Base-by-base conservation (phyloP, 2,329 filamentous ascomycete species). In the Trichoderma koningii region DNA sequence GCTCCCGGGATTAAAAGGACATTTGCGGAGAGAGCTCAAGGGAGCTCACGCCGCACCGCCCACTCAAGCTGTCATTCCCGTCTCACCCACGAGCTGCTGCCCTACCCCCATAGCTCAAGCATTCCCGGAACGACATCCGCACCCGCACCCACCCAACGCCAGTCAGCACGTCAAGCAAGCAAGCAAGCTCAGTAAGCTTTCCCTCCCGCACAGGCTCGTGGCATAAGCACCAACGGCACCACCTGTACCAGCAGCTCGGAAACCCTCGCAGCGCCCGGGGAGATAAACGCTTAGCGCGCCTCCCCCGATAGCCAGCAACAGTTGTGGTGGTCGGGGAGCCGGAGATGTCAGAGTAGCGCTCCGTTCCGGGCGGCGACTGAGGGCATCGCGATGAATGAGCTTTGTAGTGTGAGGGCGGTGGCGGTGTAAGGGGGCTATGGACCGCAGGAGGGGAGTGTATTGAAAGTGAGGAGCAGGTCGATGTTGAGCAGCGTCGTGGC, bases 281-380 rank as follows among this genome's bases (percentile, higher is more conserved):
- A 90, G 78, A 68, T 85, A 86, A 17, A 90, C 77, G 66, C 83
- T 86, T 30, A 89, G 74, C 0, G 85, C 83, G 15, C 85, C 30
- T 30, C 28, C 28, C 10, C 34, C 86, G 73, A 87, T 87, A 62
- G 85, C 85, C 44, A 90, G 80, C 72, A 88, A 89, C 26, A 30
- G 12, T 28, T 3, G 2, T 9, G 6, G 30, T 30, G 2, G 88
- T 90, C 38, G 88, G 71, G 15, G 86, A 87, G 55, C 88, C 88
- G 2, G 86, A 88, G 55, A 88, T 74, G 72, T 91, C 89, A 73
- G 89, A 73, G 89, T 89, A 89, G 44, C 85, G 83, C 71, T 91
- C 89, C 7, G 85, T 84, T 70, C 86, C 82, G 38, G 79, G 34
- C 77, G 28, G 82, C 68, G 66, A 89, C 85, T 6, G 86, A 89